Base-by-base conservation (phyloP, 192 early-diverging fungal species). In the Glomus cerebriforme region DNA sequence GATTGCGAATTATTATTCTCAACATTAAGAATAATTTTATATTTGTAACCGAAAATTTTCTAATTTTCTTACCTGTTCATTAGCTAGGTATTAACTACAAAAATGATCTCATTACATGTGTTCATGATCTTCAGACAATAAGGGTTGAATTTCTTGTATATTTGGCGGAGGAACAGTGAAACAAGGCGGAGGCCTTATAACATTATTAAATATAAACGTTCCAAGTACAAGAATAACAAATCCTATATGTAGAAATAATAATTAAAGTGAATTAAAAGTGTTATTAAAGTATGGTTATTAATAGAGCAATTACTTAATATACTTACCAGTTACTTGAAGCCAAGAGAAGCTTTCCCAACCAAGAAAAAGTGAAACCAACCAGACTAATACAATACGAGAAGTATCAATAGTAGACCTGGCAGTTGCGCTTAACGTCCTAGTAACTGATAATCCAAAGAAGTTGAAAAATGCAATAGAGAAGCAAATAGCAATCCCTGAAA, bases 401-500 rank as follows among this genome's bases (percentile, higher is more conserved):
- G 96, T 96, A 78, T 99, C 97, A 69, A 99, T 98, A 0, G 96
- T 99, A 12, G 91, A 92, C n/a, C 97, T 87, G 24, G 93, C 90
- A 3, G 97, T 99, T 59, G 97, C 96, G 39, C 90, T 92, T 60
- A 98, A 86, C 45, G 86, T 92, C 47, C 90, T 87, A 3, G 97
- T 99, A 31, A 99, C 95, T 3, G 91, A 91, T 29, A 99, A 89
- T 7, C 97, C 97, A 82, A 95, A 97, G 87, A 92, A 97, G 85
- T 99, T 98, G 89, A 97, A 98, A 59, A 93, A 92, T n/a, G 95
- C 94, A 80, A 98, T 98, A 2, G 92, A 95, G 75, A 95, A 91
- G 82, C 93, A 91, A 81, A 96, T 95, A 34, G 92, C 92, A 59
- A 98, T 90, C 37, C 88, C 90, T 19, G 91, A 86, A 60, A 88